phyloP scores from a whole-genome alignment of 2,329 filamentous ascomycete genomes.

The Dactylellina cionopaga region DNA sequence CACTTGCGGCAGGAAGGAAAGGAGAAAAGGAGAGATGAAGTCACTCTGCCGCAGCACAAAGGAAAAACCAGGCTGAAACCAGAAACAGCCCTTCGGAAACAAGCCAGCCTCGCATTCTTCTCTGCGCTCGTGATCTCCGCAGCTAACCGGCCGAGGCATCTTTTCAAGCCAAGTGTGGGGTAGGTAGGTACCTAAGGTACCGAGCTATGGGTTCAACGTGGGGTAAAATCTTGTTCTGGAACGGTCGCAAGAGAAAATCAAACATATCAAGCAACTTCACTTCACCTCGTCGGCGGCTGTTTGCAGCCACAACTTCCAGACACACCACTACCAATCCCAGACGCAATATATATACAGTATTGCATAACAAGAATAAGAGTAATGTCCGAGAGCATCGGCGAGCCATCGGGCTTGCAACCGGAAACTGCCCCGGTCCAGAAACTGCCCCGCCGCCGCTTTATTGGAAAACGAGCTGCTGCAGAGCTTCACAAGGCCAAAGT shows the following conservation, averaged over 20 bases:
- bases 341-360: too few species aligned
- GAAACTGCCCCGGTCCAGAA: conserved; percentile 65
- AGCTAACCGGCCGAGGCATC: conserved; percentile 21
- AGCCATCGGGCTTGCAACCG: conserved; percentile 33
- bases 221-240: too few species aligned
- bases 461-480: conserved; percentile 80
- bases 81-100: too few species aligned
- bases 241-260: too few species aligned
- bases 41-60: neutral
- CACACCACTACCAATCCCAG: neutral
- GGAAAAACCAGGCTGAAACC: neutral
- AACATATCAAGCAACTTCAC: too few species aligned
- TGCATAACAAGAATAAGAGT: neutral
- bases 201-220: too few species aligned
- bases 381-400: conserved; percentile 12
- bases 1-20: neutral
- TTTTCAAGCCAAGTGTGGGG: neutral
- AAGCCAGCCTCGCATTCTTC: too few species aligned
- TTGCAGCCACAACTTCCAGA: neutral
- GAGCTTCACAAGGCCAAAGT: conserved; percentile 67
- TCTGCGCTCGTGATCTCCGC: conserved; percentile 1
- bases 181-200: neutral
- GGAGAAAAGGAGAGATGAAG: too few species aligned
- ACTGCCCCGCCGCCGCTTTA: conserved; percentile 90
- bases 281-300: too few species aligned